Conservation (phyloP, 495 filamentous ascomycete species). For the Cercophora sp. region DNA sequence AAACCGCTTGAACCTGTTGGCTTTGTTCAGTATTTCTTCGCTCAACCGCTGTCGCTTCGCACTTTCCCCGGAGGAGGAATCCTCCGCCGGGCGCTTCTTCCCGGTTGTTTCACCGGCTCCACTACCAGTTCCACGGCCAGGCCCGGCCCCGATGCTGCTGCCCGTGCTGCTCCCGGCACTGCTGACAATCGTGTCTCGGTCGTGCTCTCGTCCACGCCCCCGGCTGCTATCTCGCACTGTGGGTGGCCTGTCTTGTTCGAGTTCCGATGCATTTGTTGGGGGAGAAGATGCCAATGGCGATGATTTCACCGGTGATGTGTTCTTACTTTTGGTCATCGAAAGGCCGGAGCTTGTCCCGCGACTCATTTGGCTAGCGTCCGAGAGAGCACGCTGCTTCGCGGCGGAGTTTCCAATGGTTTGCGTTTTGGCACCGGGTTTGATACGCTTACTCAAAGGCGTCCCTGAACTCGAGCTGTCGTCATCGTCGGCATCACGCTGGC, state of each 20-base stretch:
- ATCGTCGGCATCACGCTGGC: slow-evolving; percentile 39
- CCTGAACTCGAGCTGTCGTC: slow-evolving; percentile 51
- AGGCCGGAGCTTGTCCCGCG: slow-evolving; percentile 31
- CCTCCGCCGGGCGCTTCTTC: slow-evolving; percentile 40
- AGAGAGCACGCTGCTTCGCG: slow-evolving; percentile 35
- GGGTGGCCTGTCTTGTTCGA: slow-evolving; percentile 36
- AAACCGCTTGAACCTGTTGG: slow-evolving; percentile 55
- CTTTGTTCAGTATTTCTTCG: slow-evolving; percentile 46
- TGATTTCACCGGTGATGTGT: slow-evolving; percentile 63
- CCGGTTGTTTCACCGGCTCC: no score
- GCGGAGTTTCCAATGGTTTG: slow-evolving; percentile 15
- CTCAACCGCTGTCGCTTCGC: slow-evolving; percentile 38
- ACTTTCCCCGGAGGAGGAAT: slow-evolving; percentile 20
- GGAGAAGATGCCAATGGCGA: slow-evolving; percentile 73
- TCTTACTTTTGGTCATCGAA: slow-evolving; percentile 37
- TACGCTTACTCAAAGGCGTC: slow-evolving; percentile 47
- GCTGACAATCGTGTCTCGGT: slow-evolving; percentile 32
- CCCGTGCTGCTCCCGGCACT: slow-evolving; percentile 21
- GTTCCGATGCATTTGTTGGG: slow-evolving; percentile 68
- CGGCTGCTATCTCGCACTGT: slow-evolving; percentile 28
- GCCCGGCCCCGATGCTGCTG: slow-evolving; percentile 12
- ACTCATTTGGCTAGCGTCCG: slow-evolving; percentile 46
- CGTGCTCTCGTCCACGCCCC: slow-evolving; percentile 26
- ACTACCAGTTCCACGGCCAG: slow-evolving; percentile 12
- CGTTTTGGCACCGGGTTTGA: slow-evolving; percentile 35